phyloP scores from a whole-genome alignment of 2,329 filamentous ascomycete genomes.

The Colletotrichum cuscutae region DNA sequence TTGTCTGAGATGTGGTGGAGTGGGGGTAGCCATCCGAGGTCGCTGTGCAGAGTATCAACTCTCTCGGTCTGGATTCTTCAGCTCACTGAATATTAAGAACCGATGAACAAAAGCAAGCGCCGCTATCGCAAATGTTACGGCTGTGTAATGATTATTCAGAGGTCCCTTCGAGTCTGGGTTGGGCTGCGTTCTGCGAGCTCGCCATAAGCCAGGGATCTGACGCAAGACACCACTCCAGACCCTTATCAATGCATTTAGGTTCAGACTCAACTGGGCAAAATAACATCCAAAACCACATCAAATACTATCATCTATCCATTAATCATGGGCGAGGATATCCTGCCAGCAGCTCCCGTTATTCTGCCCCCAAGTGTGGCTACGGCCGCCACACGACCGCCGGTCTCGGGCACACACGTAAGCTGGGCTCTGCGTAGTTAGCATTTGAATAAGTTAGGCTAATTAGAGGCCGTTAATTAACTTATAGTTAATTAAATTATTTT shows the following conservation, averaged over 20 bases:
- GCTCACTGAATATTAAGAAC: not conserved
- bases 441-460: no score
- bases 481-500: no score
- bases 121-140: not conserved
- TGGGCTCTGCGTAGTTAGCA: no score
- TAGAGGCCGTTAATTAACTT: no score
- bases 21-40: not conserved
- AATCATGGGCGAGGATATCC: no score
- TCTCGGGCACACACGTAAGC: no score
- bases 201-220: slow-evolving; percentile 17
- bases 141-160: not conserved
- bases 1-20: not conserved
- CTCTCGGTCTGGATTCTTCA: not conserved
- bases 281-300: not conserved
- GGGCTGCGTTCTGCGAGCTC: not conserved
- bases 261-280: not conserved
- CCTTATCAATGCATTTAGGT: not conserved
- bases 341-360: no score
- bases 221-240: slow-evolving; percentile 2
- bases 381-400: no score
- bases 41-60: not conserved
- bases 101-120: no score
- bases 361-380: no score
- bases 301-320: not conserved
- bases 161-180: not conserved